Evolutionary conservation across 176 grass and related monocot genomes (phyloP).

Genomic region (Ensete ventricosum): DNA sequence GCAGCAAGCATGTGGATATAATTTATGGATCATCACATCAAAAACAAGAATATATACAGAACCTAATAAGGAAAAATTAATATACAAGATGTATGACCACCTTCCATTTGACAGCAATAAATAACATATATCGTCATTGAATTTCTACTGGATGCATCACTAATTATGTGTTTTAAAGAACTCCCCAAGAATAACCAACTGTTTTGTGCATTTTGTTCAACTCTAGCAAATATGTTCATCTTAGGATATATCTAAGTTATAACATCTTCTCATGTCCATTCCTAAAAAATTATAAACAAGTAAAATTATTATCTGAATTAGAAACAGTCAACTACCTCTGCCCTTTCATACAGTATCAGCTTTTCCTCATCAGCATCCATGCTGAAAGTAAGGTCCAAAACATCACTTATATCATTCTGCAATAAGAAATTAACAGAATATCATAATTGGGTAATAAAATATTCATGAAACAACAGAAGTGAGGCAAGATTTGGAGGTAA

Average conservation of each 20-base stretch:
- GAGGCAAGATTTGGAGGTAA: neutral
- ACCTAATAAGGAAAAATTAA: neutral
- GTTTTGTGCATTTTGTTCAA: too few relatives aligned
- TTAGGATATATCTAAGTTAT: too few relatives aligned
- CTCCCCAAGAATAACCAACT: too few relatives aligned
- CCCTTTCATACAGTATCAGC: conserved; percentile 81
- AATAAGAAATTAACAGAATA: conserved; percentile 25
- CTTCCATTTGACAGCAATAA: neutral
- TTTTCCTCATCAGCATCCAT: conserved; percentile 99
- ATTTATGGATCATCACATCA: too few relatives aligned
- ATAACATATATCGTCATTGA: neutral
- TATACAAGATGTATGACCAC: neutral
- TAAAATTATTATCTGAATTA: too few relatives aligned
- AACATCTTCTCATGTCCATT: too few relatives aligned
- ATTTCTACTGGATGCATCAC: neutral
- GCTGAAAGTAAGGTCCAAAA: conserved; percentile 93
- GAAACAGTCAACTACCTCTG: conserved; percentile 37
- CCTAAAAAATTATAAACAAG: too few relatives aligned
- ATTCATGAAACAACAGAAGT: neutral
- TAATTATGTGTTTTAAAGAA: too few relatives aligned
- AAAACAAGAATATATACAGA: too few relatives aligned
- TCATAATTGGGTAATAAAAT: conserved; percentile 7
- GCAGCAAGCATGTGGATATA: too few relatives aligned
- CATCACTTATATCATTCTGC: conserved; percentile 93
- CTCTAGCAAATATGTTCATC: too few relatives aligned